phyloP scores from a whole-genome alignment of 495 filamentous ascomycete genomes.

The Ascobolus immersus region DNA sequence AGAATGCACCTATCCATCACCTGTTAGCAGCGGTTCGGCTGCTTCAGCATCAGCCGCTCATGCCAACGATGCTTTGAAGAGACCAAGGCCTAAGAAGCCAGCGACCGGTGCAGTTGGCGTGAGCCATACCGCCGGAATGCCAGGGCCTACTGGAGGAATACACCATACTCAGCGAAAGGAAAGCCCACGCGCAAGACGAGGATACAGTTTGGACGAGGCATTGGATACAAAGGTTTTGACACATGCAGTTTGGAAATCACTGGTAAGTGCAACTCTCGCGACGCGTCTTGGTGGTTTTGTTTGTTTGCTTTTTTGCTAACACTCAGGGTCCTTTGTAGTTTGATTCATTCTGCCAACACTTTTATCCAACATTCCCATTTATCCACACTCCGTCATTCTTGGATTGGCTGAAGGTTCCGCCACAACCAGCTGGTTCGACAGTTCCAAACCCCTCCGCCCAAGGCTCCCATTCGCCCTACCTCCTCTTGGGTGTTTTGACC shows the following conservation, averaged over 20 bases:
- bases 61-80: conserved; percentile 15
- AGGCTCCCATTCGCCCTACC: conserved; percentile 25
- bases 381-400: conserved; percentile 52
- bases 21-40: conserved; percentile 33
- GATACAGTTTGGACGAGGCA: conserved; percentile 38
- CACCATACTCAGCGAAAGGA: no score
- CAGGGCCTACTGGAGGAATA: conserved; percentile 40
- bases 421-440: conserved; percentile 4
- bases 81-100: conserved; percentile 13
- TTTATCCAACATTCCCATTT: conserved; percentile 58
- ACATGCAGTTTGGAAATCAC: conserved; percentile 17
- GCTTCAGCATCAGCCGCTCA: no score
- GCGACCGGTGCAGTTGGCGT: conserved; percentile 5
- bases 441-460: conserved; percentile 10
- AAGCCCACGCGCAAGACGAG: no score
- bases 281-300: not conserved
- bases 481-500: conserved; percentile 51
- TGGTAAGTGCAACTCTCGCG: conserved; percentile 14
- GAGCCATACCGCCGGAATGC: conserved; percentile 16
- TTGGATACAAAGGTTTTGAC: conserved; percentile 10
- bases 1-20: conserved; percentile 49
- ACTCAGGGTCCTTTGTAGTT: conserved; percentile 24
- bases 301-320: conserved; percentile 4
- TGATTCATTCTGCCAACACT: conserved; percentile 65
- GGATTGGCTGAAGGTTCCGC: conserved; percentile 27